Conservation (phyloP, 768 basidiomycete species). For the Suillus occidentalis region DNA sequence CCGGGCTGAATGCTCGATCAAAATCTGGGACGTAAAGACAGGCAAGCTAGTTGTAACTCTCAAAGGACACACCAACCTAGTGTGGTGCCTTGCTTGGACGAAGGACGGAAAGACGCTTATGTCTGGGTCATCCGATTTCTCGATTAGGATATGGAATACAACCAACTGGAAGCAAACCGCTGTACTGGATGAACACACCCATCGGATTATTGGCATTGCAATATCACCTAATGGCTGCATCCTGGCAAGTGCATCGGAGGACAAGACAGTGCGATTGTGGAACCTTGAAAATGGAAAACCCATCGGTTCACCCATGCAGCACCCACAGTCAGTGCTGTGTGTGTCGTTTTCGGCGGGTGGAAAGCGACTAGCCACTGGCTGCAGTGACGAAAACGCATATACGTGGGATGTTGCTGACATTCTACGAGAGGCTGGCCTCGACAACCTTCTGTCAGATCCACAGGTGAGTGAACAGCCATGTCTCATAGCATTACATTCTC, state of each 20-base stretch:
- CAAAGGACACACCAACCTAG: neutral
- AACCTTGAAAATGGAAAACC: neutral
- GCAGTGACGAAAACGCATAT: neutral
- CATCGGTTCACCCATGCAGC: neutral
- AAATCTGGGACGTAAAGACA: constrained; percentile 3
- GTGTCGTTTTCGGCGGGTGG: neutral
- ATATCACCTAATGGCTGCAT: neutral
- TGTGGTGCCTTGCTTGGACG: neutral
- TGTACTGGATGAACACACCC: neutral
- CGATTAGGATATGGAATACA: neutral
- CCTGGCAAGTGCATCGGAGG: neutral
- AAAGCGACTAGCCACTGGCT: neutral
- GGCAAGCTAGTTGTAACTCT: constrained; percentile 3
- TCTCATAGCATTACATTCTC: neutral
- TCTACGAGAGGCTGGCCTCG: neutral
- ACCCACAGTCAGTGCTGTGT: rapidly evolving
- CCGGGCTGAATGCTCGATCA: neutral
- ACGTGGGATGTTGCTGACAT: neutral
- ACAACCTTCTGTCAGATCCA: neutral
- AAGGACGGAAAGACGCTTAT: neutral
- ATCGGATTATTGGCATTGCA: rapidly evolving
- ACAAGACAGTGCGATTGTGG: neutral
- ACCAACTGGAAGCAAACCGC: neutral
- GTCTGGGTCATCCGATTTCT: rapidly evolving
- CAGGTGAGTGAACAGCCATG: neutral